Evolutionary conservation across 1,284 basidiomycete species (phyloP).

Genomic region (Ganoderma sinense): DNA sequence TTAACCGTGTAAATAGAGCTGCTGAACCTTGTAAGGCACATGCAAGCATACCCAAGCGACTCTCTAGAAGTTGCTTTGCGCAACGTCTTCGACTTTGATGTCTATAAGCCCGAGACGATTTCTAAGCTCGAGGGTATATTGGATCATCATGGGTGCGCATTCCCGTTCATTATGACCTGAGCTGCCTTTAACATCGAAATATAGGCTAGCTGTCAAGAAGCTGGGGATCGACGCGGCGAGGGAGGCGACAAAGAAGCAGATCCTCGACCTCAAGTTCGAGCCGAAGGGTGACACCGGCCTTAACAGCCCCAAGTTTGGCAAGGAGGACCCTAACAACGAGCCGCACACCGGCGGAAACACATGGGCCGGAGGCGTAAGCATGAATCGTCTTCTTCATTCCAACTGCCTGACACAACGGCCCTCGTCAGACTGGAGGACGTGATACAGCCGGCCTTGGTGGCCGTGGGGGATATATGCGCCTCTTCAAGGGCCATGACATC

Average conservation of each 20-base stretch:
- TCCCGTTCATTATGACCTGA: background rate
- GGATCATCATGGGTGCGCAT: conserved; percentile 59
- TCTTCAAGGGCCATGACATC: conserved; percentile 69
- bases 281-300: conserved; percentile 56
- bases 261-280: conserved; percentile 64
- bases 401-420: background rate
- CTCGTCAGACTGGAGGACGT: conserved; percentile 68
- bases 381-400: background rate
- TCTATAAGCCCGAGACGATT: conserved; percentile 69
- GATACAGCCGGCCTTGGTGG: conserved; percentile 73
- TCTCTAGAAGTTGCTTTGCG: conserved; percentile 61
- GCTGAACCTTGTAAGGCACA: conserved; percentile 68
- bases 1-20: conserved; percentile 49
- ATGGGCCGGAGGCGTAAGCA: conserved; percentile 66
- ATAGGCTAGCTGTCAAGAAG: conserved; percentile 58
- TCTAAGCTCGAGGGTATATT: conserved; percentile 65
- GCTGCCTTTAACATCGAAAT: background rate
- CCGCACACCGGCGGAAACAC: conserved; percentile 67
- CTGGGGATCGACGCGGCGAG: conserved; percentile 63
- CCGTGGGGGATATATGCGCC: conserved; percentile 69
- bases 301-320: conserved; percentile 62
- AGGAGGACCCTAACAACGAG: conserved; percentile 60
- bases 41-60: conserved; percentile 66
- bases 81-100: conserved; percentile 74
- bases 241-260: conserved; percentile 54